Evolutionary conservation across 768 basidiomycete genomes (phyloP), one percentile per base, ranked within the genome.

Genomic region (Auricularia auricula-judae): DNA sequence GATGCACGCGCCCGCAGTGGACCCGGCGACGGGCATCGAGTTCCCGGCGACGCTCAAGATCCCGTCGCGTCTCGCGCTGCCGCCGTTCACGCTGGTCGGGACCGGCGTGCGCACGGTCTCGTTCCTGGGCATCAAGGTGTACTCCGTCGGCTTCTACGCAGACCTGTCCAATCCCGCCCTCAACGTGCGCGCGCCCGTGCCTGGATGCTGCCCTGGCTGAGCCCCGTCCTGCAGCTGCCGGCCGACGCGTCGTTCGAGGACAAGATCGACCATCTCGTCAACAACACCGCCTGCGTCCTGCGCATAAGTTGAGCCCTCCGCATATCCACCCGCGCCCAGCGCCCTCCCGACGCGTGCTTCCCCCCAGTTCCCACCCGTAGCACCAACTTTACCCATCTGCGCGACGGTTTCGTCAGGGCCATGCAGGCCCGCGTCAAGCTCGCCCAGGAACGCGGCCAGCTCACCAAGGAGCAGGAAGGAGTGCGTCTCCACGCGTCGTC

Each of bases 121-220:
- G 14, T 93, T 97, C 75, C 79, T 96, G 44, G 81, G 86, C 5
- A 83, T 97, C 67, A 86, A 91, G 71, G 93, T 96, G 16, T 97
- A 97, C 75, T 89, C 88, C 11, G 85, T 92, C 39, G 94, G 84
- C 2, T 93, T 97, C 75, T 97, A 96, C 73, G 88, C 91, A 4
- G 92, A 96, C 72, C 75, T 93, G 54, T 70, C 77, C n/a, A 83
- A 86, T 66, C 83, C 86, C 0, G 18, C 29, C 4, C 39, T 39
- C 61, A 21, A 59, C 59, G 39, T 63, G 63, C 42, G 56, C 60
- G 29, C 29, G 29, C 21, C 53, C 51, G 36, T 33, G 36, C 36
- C n/a, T n/a, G 29, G n/a, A 23, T 53, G n/a, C 53, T 21, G 14
- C 8, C 5, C 36, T 18, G 61, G 44, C 5, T 62, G 80, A 78